A percentile compares a stretch with the other conserved stretches of the same genome.
Conservation (phyloP, 192 early-diverging fungal genomes). For the Backusella mclennaniae region DNA sequence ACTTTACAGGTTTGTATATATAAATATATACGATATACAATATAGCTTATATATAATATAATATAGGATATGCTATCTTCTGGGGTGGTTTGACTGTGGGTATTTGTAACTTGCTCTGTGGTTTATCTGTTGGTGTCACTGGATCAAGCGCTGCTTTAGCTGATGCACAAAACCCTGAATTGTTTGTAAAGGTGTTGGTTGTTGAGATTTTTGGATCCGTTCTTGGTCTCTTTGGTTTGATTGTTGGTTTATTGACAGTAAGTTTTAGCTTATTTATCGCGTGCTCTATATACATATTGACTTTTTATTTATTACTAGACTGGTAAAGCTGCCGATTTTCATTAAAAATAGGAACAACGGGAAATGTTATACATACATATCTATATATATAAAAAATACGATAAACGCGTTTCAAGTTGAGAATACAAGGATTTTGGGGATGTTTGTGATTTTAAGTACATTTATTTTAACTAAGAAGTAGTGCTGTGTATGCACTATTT, state of each 20-base stretch:
- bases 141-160: constrained; percentile 91
- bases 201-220: constrained; percentile 97
- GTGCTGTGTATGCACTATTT: too few relatives aligned
- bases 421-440: too few relatives aligned
- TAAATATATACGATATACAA: not conserved
- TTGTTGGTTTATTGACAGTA: constrained; percentile 86
- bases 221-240: constrained; percentile 94
- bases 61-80: constrained; percentile 81
- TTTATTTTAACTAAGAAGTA: too few relatives aligned
- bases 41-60: not conserved
- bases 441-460: too few relatives aligned
- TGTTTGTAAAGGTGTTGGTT: constrained; percentile 97
- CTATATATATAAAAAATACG: too few relatives aligned
- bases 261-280: constrained; percentile 12
- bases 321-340: constrained; percentile 37
- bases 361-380: too few relatives aligned
- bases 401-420: too few relatives aligned
- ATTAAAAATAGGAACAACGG: not conserved
- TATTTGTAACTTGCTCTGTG: constrained; percentile 89
- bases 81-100: constrained; percentile 96
- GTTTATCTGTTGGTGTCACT: constrained; percentile 89
- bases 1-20: constrained; percentile 70
- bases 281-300: not conserved
- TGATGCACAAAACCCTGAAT: constrained; percentile 87
- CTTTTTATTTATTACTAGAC: constrained; percentile 12